Base-by-base conservation (phyloP, 306 rosid genomes). In the Sechiopsis laciniata region DNA sequence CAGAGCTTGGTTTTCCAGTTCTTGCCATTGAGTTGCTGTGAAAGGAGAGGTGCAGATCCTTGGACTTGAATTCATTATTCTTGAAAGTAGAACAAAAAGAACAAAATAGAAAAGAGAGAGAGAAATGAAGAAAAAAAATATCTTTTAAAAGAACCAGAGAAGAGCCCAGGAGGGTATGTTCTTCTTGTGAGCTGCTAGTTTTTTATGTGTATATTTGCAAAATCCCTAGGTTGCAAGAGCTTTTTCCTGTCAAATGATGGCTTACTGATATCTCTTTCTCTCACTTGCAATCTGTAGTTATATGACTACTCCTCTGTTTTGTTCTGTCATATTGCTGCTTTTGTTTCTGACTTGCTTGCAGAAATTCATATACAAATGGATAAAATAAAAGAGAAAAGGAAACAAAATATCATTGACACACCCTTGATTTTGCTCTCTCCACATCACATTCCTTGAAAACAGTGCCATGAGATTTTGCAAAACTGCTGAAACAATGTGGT, bases 1-100 rank as follows among this genome's bases (percentile, higher is more conserved):
- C 26, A 95, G 90, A 46, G 99, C 97, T 82, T 95, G 99, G 56
- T 91, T 97, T 65, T 95, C 99, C 58, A 95, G 97, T 74, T 95
- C 99, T 76, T 95, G 99, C 99, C 99, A 95, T 71, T 95, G 99
- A 52, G 87, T 74, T 78, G 92, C 75, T 53, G 99, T 89, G 86
- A 95, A 95, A 76, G 86, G 92, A 55, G 89, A 85, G 86, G 86
- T 87, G 57, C 79, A 73, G 76, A 29, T 86, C 68, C 86, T 86
- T 66, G 81, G 58, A 37, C 78, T 51, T 46, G 74, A 80, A 75
- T 73, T 85, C 85, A 86, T 73, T 94, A 82, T 85, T 75, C 75
- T 80, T 46, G 71, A 48, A 68, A 57, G 68, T 74, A 76, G 57
- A 68, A 66, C 69, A 50, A 22, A 72, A 37, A 73, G 24, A 6